A percentile compares a stretch with the other conserved stretches of the same genome.
Conservation (phyloP, 805 yeast species). For the Sugiyamaella americana region DNA sequence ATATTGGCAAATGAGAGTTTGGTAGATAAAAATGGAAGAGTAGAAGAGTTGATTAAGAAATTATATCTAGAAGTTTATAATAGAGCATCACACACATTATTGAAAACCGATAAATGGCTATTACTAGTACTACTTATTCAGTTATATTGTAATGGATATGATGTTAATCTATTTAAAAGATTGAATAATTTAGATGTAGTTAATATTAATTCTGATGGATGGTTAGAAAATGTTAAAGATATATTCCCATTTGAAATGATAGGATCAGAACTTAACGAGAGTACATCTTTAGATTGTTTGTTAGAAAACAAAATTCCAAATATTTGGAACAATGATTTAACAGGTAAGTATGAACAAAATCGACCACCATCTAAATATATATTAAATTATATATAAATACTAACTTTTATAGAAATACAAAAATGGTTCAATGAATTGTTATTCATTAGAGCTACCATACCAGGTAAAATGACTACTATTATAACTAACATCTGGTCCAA, state of each 20-base stretch:
- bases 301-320: too few relatives aligned
- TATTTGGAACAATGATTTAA: background rate
- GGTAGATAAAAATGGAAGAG: slow-evolving; percentile 16
- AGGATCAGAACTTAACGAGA: too few relatives aligned
- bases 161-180: background rate
- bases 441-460: slow-evolving; percentile 2
- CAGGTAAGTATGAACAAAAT: background rate
- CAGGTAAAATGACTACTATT: slow-evolving; percentile 10
- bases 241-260: too few relatives aligned
- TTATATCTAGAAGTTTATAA: slow-evolving; percentile 46
- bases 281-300: too few relatives aligned
- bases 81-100: slow-evolving; percentile 42
- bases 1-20: slow-evolving; percentile 25
- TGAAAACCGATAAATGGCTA: slow-evolving; percentile 36
- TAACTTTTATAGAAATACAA: background rate
- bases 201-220: background rate
- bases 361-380: too few relatives aligned
- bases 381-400: too few relatives aligned
- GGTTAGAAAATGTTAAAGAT: background rate
- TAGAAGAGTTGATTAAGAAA: slow-evolving; percentile 30
- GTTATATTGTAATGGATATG: slow-evolving; percentile 15
- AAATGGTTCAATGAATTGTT: background rate
- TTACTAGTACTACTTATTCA: slow-evolving; percentile 40
- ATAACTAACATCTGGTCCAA: slow-evolving; percentile 7
- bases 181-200: background rate